These are phyloP conservation scores for Podaxis rugospora DNA, from an alignment of 768 basidiomycete genomes.

Conservation along the genomic window DNA sequence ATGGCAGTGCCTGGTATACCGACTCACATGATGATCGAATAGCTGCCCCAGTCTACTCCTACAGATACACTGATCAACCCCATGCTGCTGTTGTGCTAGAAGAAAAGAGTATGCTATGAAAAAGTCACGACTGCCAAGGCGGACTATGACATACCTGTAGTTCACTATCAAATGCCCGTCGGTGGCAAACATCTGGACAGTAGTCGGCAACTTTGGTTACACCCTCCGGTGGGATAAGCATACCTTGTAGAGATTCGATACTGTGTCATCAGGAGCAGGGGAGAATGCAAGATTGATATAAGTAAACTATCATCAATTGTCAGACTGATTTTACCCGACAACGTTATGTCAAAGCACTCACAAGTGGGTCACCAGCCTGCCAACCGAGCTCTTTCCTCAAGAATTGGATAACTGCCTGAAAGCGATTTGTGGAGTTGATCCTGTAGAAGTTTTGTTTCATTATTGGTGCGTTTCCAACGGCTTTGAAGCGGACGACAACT, in stretches of 20 bases:
- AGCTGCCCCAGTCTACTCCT: too few species aligned
- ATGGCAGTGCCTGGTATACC: not conserved
- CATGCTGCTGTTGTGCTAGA: constrained; percentile 40
- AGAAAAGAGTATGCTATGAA: not conserved
- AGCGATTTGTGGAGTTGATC: constrained; percentile 90
- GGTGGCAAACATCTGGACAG: constrained; percentile 71
- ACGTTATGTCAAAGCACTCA: constrained; percentile 28
- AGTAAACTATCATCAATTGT: constrained; percentile 38
- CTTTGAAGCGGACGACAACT: constrained; percentile 98
- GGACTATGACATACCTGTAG: constrained; percentile 56
- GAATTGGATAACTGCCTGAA: constrained; percentile 94
- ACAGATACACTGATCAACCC: constrained; percentile 24
- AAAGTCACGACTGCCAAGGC: not conserved
- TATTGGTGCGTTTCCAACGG: constrained; percentile 95
- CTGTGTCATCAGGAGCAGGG: constrained; percentile 79
- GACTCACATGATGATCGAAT: not conserved
- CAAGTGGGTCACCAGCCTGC: constrained; percentile 83
- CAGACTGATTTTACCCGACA: not conserved
- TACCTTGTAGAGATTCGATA: constrained; percentile 74
- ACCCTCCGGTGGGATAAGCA: not conserved
- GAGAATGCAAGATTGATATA: constrained; percentile 73
- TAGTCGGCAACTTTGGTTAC: not conserved
- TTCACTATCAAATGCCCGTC: constrained; percentile 90
- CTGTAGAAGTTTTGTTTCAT: constrained; percentile 99
- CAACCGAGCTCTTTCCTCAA: constrained; percentile 84